Percentiles rank a stretch among this genome's conserved stretches.
These are phyloP conservation scores for Epichloe sibirici DNA, from an alignment of 2,329 filamentous ascomycete genomes.

Conservation along the genomic window DNA sequence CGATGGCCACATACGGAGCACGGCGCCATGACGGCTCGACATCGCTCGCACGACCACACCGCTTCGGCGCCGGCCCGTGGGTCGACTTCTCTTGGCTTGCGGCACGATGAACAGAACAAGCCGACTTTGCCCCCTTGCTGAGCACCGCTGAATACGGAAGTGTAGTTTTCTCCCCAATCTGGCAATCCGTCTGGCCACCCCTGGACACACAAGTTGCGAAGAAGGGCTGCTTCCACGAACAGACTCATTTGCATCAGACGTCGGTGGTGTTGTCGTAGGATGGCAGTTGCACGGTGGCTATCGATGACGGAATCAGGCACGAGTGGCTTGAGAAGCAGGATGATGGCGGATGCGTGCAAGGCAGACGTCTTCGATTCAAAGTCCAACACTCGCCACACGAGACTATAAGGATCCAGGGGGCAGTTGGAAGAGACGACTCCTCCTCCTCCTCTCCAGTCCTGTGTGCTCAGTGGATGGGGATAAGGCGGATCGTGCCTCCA, in stretches of 20 bases:
- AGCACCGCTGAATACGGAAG: slow-evolving; percentile 38
- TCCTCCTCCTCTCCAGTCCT: slow-evolving; percentile 3
- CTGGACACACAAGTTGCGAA: slow-evolving; percentile 48
- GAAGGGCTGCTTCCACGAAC: slow-evolving; percentile 46
- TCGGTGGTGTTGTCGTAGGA: slow-evolving; percentile 47
- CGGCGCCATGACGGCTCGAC: slow-evolving; percentile 36
- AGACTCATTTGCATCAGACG: slow-evolving; percentile 47
- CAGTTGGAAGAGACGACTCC: slow-evolving; percentile 7
- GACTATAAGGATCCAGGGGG: slow-evolving; percentile 42
- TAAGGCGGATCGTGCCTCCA: slow-evolving; percentile 46
- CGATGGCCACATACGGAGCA: slow-evolving; percentile 49
- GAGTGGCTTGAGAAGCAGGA: slow-evolving; percentile 46
- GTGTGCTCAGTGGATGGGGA: slow-evolving; percentile 28
- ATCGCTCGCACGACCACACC: slow-evolving; percentile 49
- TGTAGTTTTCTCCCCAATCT: slow-evolving; percentile 42
- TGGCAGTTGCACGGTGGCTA: slow-evolving; percentile 38
- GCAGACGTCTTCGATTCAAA: slow-evolving; percentile 45
- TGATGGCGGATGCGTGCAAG: slow-evolving; percentile 47
- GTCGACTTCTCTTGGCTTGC: slow-evolving; percentile 43
- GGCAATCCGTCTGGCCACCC: slow-evolving; percentile 41
- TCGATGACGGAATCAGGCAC: slow-evolving; percentile 44
- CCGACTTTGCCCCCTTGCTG: slow-evolving; percentile 42
- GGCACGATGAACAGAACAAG: slow-evolving; percentile 43
- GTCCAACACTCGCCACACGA: slow-evolving; percentile 40
- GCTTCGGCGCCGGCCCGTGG: slow-evolving; percentile 29